Base-by-base conservation (phyloP, 2,329 filamentous ascomycete genomes). In the Aspergillus transmontanensis region DNA sequence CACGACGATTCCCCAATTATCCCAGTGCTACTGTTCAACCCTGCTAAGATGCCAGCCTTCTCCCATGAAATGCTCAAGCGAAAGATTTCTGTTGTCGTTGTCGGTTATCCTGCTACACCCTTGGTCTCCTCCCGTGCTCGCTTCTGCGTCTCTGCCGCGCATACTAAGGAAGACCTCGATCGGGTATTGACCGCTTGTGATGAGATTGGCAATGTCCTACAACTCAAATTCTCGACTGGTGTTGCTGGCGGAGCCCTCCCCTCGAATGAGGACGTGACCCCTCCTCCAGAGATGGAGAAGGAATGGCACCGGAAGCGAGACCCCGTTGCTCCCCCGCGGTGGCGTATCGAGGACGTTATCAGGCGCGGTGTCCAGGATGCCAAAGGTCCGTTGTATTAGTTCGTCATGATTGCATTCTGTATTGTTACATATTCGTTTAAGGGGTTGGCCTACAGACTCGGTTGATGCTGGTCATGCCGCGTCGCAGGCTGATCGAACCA, bases 1-100 rank as follows among this genome's bases (percentile, higher is more conserved):
- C 94, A 98, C 77, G 95, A 99, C 75, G 95, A 99, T 81, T 97
- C 94, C 6, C 95, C 95, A 61, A 98, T 99, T 71, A 93, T 99
- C 71, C 95, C 95, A 59, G 80, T 99, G 69, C 87, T 97, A 74
- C 88, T 99, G 32, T 99, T 97, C 85, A 93, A 98, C 81, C 95
- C 95, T n/a, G 95, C 92, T 72, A 99, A 99, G 83, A 97, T 99
- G 85, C 92, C 94, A 5, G 94, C 95, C 63, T 99, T 99, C 80
- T 97, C 93, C 57, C 95, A 97, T 76, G 95, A 98, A 79, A 98
- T 99, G 95, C 87, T 98, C 64, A 92, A 92, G 81, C 92, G 95
- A 75, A 98, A 97, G 80, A 98, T 99, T 71, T 95, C 94, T 0
- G 92, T 98, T 58, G 95, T 99, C 45, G 92, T 99, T 53, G 95